Evolutionary conservation across 1,284 basidiomycete species (phyloP).

Genomic region (Schizopora paradoxa): DNA sequence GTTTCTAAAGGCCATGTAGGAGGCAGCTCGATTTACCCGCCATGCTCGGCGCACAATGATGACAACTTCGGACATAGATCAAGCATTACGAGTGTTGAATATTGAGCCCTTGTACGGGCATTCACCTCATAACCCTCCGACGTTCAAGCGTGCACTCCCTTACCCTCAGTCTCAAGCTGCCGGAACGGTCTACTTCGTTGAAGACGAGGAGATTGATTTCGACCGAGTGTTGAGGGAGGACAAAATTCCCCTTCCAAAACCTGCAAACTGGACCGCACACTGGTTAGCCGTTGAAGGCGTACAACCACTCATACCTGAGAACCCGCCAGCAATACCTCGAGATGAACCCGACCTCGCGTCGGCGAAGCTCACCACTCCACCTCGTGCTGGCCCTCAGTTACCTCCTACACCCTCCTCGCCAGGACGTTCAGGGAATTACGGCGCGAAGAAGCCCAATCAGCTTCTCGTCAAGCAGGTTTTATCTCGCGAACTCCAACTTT

Average conservation of each 20-base stretch:
- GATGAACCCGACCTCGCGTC: conserved; percentile 40
- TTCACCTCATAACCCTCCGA: conserved; percentile 60
- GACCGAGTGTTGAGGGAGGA: conserved; percentile 83
- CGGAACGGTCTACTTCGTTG: conserved; percentile 83
- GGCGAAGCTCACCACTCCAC: conserved; percentile 23
- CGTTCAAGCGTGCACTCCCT: conserved; percentile 69
- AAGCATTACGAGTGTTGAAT: conserved; percentile 89
- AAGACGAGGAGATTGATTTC: conserved; percentile 98
- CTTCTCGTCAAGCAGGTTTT: conserved; percentile 88
- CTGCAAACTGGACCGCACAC: conserved; percentile 82
- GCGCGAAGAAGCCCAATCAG: conserved; percentile 40
- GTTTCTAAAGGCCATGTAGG: conserved; percentile 41
- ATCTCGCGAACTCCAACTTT: conserved; percentile 91
- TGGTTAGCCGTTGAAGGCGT: conserved; percentile 99
- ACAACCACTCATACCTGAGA: conserved; percentile 94
- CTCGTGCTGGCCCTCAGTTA: conserved; percentile 26
- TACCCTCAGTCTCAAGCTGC: conserved; percentile 54
- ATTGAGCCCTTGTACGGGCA: conserved; percentile 90
- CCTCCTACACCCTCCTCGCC: conserved; percentile 29
- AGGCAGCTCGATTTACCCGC: conserved; percentile 95
- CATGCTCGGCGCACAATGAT: conserved; percentile 87
- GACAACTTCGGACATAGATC: conserved; percentile 87
- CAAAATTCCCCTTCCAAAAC: conserved; percentile 72
- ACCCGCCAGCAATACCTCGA: conserved; percentile 76
- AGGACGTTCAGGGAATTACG: conserved; percentile 29